A percentile compares a stretch with the other conserved stretches of the same genome.
Evolutionary conservation across 2,329 filamentous ascomycete genomes (phyloP).

Genomic region (Claviceps capensis): DNA sequence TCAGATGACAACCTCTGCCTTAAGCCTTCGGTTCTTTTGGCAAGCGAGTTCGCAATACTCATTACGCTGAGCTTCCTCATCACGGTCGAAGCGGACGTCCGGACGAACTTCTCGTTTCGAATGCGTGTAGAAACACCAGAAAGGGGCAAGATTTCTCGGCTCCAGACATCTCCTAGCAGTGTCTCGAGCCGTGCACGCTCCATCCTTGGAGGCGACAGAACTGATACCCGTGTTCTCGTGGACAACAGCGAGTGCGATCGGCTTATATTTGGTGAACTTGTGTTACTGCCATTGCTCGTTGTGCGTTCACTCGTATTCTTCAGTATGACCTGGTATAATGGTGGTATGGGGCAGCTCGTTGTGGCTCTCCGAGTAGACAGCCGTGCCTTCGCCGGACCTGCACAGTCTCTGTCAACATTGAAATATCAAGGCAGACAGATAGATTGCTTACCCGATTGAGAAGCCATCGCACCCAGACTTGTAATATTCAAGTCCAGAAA

Average conservation of each 20-base stretch:
- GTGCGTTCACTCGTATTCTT: conserved; percentile 67
- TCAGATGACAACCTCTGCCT: conserved; percentile 10
- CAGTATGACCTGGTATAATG: conserved; percentile 65
- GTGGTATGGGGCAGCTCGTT: conserved; percentile 55
- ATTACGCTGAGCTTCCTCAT: conserved; percentile 80
- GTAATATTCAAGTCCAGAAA: conserved; percentile 58
- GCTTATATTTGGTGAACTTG: conserved; percentile 43
- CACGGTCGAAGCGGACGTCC: conserved; percentile 69
- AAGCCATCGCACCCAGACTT: conserved; percentile 61
- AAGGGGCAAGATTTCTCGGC: conserved; percentile 63
- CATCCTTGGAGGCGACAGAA: conserved; percentile 58
- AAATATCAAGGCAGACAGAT: neutral
- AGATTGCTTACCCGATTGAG: conserved; percentile 44
- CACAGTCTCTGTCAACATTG: neutral
- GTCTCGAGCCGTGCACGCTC: conserved; percentile 69
- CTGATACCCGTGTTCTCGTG: conserved; percentile 49
- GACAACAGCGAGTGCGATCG: conserved; percentile 69
- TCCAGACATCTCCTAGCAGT: conserved; percentile 69
- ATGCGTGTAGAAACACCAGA: conserved; percentile 61
- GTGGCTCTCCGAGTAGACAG: conserved; percentile 70
- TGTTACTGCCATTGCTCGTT: conserved; percentile 29
- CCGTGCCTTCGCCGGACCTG: conserved; percentile 48
- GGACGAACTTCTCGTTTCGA: conserved; percentile 57
- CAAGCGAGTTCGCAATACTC: conserved; percentile 64
- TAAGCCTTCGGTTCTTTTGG: conserved; percentile 52